Conservation (phyloP, 2,329 filamentous ascomycete genomes). For the Ophiostoma australiae region DNA sequence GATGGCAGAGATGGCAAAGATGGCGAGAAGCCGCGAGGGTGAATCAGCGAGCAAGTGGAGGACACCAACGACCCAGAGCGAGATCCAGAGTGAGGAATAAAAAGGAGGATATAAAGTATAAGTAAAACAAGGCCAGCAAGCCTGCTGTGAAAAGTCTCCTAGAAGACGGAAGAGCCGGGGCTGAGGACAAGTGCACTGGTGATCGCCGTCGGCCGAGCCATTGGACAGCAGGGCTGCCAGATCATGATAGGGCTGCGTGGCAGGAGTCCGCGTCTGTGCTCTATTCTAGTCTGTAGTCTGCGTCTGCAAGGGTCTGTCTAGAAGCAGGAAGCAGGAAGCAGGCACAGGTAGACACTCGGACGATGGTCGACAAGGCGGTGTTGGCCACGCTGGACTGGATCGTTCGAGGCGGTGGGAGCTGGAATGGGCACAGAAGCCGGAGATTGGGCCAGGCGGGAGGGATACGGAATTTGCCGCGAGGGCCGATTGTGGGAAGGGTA, state of each 20-base stretch:
- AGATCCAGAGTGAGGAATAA: background rate
- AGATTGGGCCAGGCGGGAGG: conserved; percentile 6
- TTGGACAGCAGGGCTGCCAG: conserved; percentile 21
- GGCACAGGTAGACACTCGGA: background rate
- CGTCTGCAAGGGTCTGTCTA: background rate
- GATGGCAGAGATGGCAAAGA: background rate
- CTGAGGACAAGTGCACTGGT: background rate
- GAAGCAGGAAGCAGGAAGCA: background rate
- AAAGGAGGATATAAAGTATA: conserved; percentile 1
- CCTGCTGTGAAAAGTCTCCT: background rate
- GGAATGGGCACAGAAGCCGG: background rate
- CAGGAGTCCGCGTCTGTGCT: background rate
- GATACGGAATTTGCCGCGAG: conserved; percentile 7
- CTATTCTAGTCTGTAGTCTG: too few species aligned
- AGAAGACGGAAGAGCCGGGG: conserved; percentile 19
- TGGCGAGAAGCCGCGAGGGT: background rate
- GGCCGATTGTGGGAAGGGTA: background rate
- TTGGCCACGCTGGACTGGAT: background rate
- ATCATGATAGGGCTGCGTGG: conserved; percentile 24
- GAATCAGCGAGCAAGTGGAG: background rate
- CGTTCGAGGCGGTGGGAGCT: conserved; percentile 4
- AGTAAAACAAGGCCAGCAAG: background rate
- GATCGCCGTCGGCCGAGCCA: conserved; percentile 24
- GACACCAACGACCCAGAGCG: background rate
- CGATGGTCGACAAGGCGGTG: background rate